Evolutionary conservation across 129 eudicot genomes (phyloP), one percentile per base, ranked within the genome.

Genomic region (Sambucus nigra): DNA sequence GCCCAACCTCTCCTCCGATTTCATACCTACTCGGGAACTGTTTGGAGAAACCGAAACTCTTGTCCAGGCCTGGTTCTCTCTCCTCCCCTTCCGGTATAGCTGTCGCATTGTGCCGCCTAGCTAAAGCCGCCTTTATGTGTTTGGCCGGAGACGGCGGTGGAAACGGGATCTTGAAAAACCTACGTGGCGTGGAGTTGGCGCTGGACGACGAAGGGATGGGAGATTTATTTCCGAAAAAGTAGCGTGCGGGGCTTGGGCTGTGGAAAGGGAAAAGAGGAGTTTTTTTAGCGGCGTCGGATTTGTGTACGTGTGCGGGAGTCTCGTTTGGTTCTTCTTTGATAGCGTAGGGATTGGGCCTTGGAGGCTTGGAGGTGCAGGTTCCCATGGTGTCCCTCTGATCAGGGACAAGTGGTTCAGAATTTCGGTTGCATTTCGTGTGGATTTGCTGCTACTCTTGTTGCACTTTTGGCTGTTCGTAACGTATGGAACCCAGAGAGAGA

Each of bases 71-170:
- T 12, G 67, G 57, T 55, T 45, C 81, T 3, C 38, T 26, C 47
- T 72, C 87, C 5, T 57, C 22, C 12, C 76, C 89, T 60, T 77
- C 92, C 47, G 81, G 89, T 55, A 73, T 71, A n/a, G 72, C 66
- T 25, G 80, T 78, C 58, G 61, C 87, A 15, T 75, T 81, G 0
- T 82, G 89, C 63, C 98, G 61, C 22, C 86, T 45, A 7, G 87
- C 88, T 52, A 83, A 56, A 47, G 73, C 64, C 5, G 94, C 77
- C 53, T 69, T 76, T 15, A 91, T 91, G 48, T 91, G 98, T 64
- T 86, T 91, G 63, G 95, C 98, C 62, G 94, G 98, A 8, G 98
- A 91, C 29, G 98, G 89, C 17, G 98, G 98, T 0, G 94, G 92
- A 46, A 84, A 84, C 28, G 85, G 88, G 1, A 80, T 58, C 63